These are phyloP conservation scores for Beverwykella pulmonaria DNA, from an alignment of 495 filamentous ascomycete species.

Conservation along the genomic window DNA sequence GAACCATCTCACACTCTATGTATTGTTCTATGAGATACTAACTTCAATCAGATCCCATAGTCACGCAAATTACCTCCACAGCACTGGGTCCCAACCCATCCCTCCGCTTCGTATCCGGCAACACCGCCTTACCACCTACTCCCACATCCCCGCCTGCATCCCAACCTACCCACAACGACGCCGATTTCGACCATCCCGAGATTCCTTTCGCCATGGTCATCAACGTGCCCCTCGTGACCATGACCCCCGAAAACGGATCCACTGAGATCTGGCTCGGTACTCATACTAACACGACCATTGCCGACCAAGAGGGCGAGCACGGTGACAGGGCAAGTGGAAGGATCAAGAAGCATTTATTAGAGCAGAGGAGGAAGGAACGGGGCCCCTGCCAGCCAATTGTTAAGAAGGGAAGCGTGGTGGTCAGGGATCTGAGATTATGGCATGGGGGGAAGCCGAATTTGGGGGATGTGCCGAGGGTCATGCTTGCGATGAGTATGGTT, in stretches of 20 bases:
- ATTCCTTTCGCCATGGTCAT: slow-evolving; percentile 59
- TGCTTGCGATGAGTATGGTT: slow-evolving; percentile 60
- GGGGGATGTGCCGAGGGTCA: slow-evolving; percentile 53
- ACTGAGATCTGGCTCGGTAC: slow-evolving; percentile 66
- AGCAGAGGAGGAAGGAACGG: slow-evolving; percentile 45
- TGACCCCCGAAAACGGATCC: slow-evolving; percentile 58
- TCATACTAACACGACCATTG: slow-evolving; percentile 47
- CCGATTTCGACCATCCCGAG: slow-evolving; percentile 58
- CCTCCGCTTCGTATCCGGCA: slow-evolving; percentile 57
- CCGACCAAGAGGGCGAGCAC: slow-evolving; percentile 52
- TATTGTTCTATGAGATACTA: too few relatives aligned
- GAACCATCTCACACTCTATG: too few relatives aligned
- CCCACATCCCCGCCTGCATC: slow-evolving; percentile 44
- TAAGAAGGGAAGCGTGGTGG: slow-evolving; percentile 56
- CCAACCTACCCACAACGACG: slow-evolving; percentile 61
- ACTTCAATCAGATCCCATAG: slow-evolving; percentile 50
- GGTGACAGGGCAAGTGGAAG: slow-evolving; percentile 55
- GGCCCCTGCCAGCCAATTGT: slow-evolving; percentile 55
- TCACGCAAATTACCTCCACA: slow-evolving; percentile 53
- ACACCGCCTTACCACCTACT: slow-evolving; percentile 56
- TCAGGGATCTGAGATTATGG: slow-evolving; percentile 63
- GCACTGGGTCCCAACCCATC: slow-evolving; percentile 54
- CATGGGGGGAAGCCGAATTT: slow-evolving; percentile 64
- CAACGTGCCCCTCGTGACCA: slow-evolving; percentile 57
- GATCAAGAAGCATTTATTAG: slow-evolving; percentile 51